Conservation (phyloP, 2,329 filamentous ascomycete species). For the Verticillium longisporum region DNA sequence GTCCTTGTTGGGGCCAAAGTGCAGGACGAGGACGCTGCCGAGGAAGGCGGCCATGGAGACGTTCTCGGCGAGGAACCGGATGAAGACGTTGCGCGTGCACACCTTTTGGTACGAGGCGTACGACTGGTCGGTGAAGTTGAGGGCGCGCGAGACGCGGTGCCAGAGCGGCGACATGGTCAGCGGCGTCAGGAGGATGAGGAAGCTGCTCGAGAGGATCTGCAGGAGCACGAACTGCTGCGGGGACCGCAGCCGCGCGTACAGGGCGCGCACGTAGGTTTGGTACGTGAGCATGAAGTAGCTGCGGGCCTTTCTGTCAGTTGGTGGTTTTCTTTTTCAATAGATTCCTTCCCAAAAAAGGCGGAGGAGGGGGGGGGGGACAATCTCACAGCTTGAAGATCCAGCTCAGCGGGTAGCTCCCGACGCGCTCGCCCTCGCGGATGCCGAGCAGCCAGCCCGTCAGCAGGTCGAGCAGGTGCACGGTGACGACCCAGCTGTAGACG, state of each 20-base stretch:
- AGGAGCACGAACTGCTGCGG: slow-evolving; percentile 59
- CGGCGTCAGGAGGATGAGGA: slow-evolving; percentile 57
- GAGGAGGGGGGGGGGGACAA: not conserved
- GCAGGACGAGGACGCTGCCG: slow-evolving; percentile 57
- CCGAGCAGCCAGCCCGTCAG: slow-evolving; percentile 62
- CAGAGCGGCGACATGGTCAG: slow-evolving; percentile 55
- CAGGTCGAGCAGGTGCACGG: slow-evolving; percentile 57
- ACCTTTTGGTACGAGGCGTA: slow-evolving; percentile 61
- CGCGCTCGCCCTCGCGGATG: slow-evolving; percentile 57
- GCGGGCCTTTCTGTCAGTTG: slow-evolving; percentile 4
- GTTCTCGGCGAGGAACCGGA: slow-evolving; percentile 61
- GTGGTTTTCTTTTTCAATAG: too few relatives aligned
- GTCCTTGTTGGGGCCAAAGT: slow-evolving; percentile 60
- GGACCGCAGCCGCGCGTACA: slow-evolving; percentile 61
- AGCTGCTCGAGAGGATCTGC: slow-evolving; percentile 56
- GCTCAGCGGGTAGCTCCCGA: slow-evolving; percentile 63
- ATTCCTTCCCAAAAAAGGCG: not conserved
- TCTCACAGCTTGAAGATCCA: slow-evolving; percentile 65
- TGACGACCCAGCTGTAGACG: slow-evolving; percentile 64
- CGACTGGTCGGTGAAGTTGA: slow-evolving; percentile 51
- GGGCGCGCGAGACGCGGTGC: slow-evolving; percentile 46
- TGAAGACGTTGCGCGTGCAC: slow-evolving; percentile 59
- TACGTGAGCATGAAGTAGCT: slow-evolving; percentile 64
- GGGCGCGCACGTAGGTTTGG: slow-evolving; percentile 62
- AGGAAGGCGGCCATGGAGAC: slow-evolving; percentile 63